A percentile compares a stretch with the other conserved stretches of the same genome.
Evolutionary conservation across 805 yeast genomes (phyloP).

Genomic region (Candida endomychidarum): DNA sequence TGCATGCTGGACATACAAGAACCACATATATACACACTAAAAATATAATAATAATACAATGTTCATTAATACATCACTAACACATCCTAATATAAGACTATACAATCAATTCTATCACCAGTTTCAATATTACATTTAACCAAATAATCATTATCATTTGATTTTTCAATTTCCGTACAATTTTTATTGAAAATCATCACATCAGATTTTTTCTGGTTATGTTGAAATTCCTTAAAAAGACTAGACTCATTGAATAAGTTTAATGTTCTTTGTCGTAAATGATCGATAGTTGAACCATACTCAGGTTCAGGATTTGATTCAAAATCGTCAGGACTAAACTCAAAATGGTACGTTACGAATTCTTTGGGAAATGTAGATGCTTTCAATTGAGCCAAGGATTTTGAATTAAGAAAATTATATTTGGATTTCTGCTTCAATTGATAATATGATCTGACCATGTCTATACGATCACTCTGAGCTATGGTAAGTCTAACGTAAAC

Average conservation of each 20-base stretch:
- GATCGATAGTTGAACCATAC: slow-evolving; percentile 65
- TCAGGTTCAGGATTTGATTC: slow-evolving; percentile 59
- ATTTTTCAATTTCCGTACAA: slow-evolving; percentile 22
- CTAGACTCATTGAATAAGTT: slow-evolving; percentile 49
- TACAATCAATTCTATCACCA: slow-evolving; percentile 40
- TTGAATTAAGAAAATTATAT: slow-evolving; percentile 26
- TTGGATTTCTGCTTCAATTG: slow-evolving; percentile 24
- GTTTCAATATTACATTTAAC: slow-evolving; percentile 42
- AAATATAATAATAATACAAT: too few relatives aligned
- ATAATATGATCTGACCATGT: slow-evolving; percentile 28
- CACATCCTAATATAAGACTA: slow-evolving; percentile 15
- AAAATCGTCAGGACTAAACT: slow-evolving; percentile 81
- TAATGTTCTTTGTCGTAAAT: slow-evolving; percentile 58
- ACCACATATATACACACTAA: background rate
- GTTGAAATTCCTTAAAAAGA: slow-evolving; percentile 21
- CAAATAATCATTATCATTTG: slow-evolving; percentile 29
- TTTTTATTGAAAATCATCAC: slow-evolving; percentile 33
- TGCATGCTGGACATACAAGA: background rate
- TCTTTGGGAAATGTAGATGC: slow-evolving; percentile 20
- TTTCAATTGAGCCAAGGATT: slow-evolving; percentile 18
- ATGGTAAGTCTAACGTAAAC: slow-evolving; percentile 56
- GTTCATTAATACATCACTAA: too few relatives aligned
- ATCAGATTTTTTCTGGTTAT: slow-evolving; percentile 13
- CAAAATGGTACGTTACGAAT: slow-evolving; percentile 62
- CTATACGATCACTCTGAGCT: slow-evolving; percentile 17